Evolutionary conservation across 2,329 filamentous ascomycete genomes (phyloP), one percentile per base, ranked within the genome.

Genomic region (Penicillium sp.): DNA sequence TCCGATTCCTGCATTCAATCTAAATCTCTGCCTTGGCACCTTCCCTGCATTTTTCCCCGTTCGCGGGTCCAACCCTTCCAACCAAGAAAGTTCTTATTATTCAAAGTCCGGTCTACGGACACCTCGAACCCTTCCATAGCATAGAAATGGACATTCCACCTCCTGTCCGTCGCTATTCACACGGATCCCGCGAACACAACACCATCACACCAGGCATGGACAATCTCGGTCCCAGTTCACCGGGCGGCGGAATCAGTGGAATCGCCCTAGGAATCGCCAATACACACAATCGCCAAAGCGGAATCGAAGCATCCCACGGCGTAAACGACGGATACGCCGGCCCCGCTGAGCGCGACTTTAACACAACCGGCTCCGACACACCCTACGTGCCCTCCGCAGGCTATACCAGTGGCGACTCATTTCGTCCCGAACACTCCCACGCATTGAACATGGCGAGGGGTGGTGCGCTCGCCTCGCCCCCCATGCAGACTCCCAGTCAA

Each of bases 241-340:
- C 81, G 26, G 78, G 78, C 22, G 87, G 86, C 63, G 87, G 86
- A 54, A 85, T 90, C 72, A 80, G 86, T 31, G 86, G 86, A 53
- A 84, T 89, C 57, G 87, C 88, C 38, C 79, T 86, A 65, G 83
- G 78, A 53, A 83, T 89, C 47, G 86, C 87, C 48, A 85, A 87
- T 64, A 80, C 79, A 50, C 84, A 86, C 73, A 79, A 84, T 59
- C 78, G 85, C 59, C 82, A 88, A 63, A 87, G 85, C 72, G 87
- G 86, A 24, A 64, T 87, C 57, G 83, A 88, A 53, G 85, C 86
- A 45, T 79, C 85, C 71, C 78, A 81, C 66, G 76, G 69, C 38
- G 65, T 73, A 42, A 60, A 74, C 22, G 57, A 63, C 58, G 55
- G 55, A 43, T 68, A 66, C 52, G 61, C 64, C 42, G 66, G 67